A percentile compares a stretch with the other conserved stretches of the same genome.
Evolutionary conservation across 345 rosid genomes (phyloP).

Genomic region (Atalantia buxifolia): DNA sequence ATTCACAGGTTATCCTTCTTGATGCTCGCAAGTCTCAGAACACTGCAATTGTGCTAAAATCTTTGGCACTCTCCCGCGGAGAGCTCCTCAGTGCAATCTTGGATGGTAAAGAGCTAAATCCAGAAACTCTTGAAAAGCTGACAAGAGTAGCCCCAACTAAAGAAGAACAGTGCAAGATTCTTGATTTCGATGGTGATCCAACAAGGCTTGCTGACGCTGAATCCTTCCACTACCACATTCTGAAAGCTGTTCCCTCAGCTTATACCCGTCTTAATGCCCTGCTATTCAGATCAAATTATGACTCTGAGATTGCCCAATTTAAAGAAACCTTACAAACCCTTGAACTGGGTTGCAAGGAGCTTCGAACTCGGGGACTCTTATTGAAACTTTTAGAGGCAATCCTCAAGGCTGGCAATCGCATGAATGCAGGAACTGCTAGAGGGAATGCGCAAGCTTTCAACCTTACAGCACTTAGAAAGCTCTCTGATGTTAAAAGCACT

Average conservation of each 20-base stretch:
- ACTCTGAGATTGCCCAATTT: slow-evolving; percentile 49
- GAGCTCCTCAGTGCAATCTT: slow-evolving; percentile 55
- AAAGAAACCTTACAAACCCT: slow-evolving; percentile 43
- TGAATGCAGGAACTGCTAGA: slow-evolving; percentile 89
- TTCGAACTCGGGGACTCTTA: slow-evolving; percentile 67
- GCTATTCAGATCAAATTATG: slow-evolving; percentile 63
- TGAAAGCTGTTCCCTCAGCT: slow-evolving; percentile 68
- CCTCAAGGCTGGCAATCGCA: slow-evolving; percentile 88
- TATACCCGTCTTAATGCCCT: slow-evolving; percentile 59
- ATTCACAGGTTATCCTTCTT: slow-evolving; percentile 47
- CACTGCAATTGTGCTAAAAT: slow-evolving; percentile 69
- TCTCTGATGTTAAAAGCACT: slow-evolving; percentile 76
- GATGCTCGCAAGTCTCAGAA: slow-evolving; percentile 82
- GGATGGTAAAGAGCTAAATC: slow-evolving; percentile 52
- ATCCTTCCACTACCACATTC: slow-evolving; percentile 63
- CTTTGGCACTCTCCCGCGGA: slow-evolving; percentile 49
- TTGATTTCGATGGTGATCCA: slow-evolving; percentile 53
- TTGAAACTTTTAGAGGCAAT: slow-evolving; percentile 85
- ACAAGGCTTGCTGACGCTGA: slow-evolving; percentile 67
- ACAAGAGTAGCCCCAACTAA: slow-evolving; percentile 58
- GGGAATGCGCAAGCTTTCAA: slow-evolving; percentile 91
- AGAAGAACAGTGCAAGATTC: slow-evolving; percentile 62
- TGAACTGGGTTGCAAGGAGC: slow-evolving; percentile 68
- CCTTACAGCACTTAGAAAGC: slow-evolving; percentile 65
- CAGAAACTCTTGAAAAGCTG: slow-evolving; percentile 73